Evolutionary conservation across 2,329 filamentous ascomycete species (phyloP).

Genomic region (Colletotrichum echinochloae): DNA sequence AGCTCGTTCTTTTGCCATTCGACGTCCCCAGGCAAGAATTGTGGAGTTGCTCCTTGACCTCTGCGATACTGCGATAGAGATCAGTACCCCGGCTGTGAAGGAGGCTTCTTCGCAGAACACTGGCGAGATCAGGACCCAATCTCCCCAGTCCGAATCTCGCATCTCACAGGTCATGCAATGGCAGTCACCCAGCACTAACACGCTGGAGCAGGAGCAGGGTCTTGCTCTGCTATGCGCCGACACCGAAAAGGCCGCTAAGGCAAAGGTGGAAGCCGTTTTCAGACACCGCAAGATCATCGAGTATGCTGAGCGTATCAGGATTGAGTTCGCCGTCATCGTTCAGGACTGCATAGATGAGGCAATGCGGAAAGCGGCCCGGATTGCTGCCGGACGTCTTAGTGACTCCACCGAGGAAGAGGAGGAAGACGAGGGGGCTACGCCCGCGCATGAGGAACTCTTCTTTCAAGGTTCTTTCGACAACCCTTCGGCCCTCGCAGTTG

Average conservation of each 20-base stretch:
- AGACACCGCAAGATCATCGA: conserved; percentile 94
- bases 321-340: conserved; percentile 92
- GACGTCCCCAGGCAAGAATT: conserved; percentile 89
- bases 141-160: conserved; percentile 93
- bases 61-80: conserved; percentile 94
- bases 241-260: conserved; percentile 84
- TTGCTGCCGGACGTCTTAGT: conserved; percentile 85
- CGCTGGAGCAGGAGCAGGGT: conserved; percentile 92
- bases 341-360: conserved; percentile 96
- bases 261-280: conserved; percentile 93
- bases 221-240: conserved; percentile 89
- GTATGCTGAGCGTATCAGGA: conserved; percentile 93
- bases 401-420: conserved; percentile 74
- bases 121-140: conserved; percentile 90
- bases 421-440: conserved; percentile 53
- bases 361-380: conserved; percentile 87
- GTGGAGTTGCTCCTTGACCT: conserved; percentile 95
- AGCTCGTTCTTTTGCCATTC: conserved; percentile 89
- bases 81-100: conserved; percentile 93
- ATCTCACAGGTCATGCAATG: conserved; percentile 96
- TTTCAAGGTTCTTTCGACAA: conserved; percentile 70
- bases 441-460: conserved; percentile 64
- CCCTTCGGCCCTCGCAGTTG: conserved; percentile 67
- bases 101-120: conserved; percentile 75
- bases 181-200: conserved; percentile 93